These are phyloP conservation scores for Rosa hybrid DNA, from an alignment of 331 rosid species.

Conservation along the genomic window DNA sequence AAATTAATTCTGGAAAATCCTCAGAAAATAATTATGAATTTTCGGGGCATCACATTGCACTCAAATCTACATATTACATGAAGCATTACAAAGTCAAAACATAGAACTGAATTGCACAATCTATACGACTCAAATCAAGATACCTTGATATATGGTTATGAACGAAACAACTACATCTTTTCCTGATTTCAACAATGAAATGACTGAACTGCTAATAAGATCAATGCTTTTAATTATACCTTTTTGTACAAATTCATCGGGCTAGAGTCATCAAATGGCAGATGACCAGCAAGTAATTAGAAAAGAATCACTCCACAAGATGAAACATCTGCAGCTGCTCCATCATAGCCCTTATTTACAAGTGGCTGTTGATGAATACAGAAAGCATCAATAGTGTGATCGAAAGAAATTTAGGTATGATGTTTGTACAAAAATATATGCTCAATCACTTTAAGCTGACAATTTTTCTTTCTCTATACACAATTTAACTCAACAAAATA, in stretches of 20 bases:
- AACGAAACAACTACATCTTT: too few species aligned
- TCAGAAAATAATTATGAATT: too few species aligned
- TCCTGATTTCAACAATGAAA: neutral
- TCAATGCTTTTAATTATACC: conserved; percentile 36
- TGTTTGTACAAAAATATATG: neutral
- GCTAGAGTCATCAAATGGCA: conserved; percentile 71
- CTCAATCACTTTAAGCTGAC: neutral
- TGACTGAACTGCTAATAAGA: neutral
- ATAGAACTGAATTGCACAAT: too few species aligned
- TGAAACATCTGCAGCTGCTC: conserved; percentile 88
- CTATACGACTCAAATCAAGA: too few species aligned
- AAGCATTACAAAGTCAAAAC: too few species aligned
- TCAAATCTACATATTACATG: too few species aligned
- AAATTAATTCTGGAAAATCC: too few species aligned
- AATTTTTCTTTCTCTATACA: neutral
- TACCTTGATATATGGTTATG: too few species aligned
- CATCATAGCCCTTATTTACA: conserved; percentile 55
- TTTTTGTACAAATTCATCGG: conserved; percentile 58
- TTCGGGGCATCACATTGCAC: too few species aligned
- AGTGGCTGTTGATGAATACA: conserved; percentile 46
- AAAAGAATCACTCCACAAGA: conserved; percentile 86
- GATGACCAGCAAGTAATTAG: conserved; percentile 70
- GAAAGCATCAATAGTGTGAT: conserved; percentile 5
- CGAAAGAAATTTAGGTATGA: conserved; percentile 5
- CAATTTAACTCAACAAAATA: neutral